phyloP scores from a whole-genome alignment of 2,329 filamentous ascomycete species.

The Arachnomyces sp. region DNA sequence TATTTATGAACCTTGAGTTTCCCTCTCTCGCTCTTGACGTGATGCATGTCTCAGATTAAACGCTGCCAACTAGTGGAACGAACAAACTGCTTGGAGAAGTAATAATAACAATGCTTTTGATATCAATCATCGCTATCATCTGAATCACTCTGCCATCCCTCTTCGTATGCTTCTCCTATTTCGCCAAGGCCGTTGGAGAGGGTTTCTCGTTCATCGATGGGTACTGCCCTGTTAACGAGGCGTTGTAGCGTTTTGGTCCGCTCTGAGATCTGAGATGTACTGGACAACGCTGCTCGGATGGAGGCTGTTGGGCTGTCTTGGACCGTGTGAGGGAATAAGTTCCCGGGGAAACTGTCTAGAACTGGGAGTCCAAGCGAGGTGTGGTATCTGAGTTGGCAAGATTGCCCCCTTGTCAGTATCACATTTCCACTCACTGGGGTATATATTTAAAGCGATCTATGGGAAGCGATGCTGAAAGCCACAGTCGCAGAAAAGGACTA shows the following conservation, averaged over 20 bases:
- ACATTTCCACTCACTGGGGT: neutral
- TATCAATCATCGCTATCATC: slow-evolving; percentile 36
- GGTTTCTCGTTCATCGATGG: slow-evolving; percentile 70
- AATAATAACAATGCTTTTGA: slow-evolving; percentile 2
- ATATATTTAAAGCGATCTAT: too few relatives aligned
- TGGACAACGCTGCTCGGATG: slow-evolving; percentile 54
- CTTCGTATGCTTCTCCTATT: slow-evolving; percentile 79
- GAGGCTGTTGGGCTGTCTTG: slow-evolving; percentile 38
- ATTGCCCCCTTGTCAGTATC: too few relatives aligned
- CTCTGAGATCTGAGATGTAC: slow-evolving; percentile 63
- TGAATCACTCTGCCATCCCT: slow-evolving; percentile 70
- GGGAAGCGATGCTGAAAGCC: too few relatives aligned
- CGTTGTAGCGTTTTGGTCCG: slow-evolving; percentile 59
- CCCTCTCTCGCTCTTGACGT: too few relatives aligned
- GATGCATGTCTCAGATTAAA: too few relatives aligned
- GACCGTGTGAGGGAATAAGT: slow-evolving; percentile 52
- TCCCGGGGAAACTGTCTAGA: slow-evolving; percentile 71
- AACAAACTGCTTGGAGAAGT: too few relatives aligned
- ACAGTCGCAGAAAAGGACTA: too few relatives aligned
- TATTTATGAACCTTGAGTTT: too few relatives aligned
- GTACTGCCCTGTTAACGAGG: slow-evolving; percentile 54
- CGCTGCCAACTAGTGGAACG: too few relatives aligned
- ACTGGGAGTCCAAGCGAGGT: slow-evolving; percentile 59
- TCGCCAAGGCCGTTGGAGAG: slow-evolving; percentile 74
- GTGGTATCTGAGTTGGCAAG: slow-evolving; percentile 22